Base-by-base conservation (phyloP, 2,329 filamentous ascomycete genomes). In the Penicillium paneum region DNA sequence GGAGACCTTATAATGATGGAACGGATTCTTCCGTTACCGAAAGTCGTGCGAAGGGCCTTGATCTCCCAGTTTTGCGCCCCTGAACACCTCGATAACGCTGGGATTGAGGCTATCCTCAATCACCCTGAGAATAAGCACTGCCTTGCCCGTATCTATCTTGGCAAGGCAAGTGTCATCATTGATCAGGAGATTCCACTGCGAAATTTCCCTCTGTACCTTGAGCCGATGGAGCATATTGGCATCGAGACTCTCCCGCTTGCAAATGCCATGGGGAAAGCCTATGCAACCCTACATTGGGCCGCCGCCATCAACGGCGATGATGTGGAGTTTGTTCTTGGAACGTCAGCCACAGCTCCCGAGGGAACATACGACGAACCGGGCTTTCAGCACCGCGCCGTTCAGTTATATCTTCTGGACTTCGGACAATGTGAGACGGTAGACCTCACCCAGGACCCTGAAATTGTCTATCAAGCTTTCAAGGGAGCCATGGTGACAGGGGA, bases 291-390 rank as follows among this genome's bases (percentile, higher is more conserved):
- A 15, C 55, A 60, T 42, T 56, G 52, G 57, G 55, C 46, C 1
- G 52, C 55, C 5, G 46, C 12, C 5, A 35, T 47, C 5, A 54
- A 55, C 28, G 57, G 55, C 0, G 57, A 58, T 19, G 52, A 60
- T 47, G 38, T 58, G n/a, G 55, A 60, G 39, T 60, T 60, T 44
- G 55, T 60, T 8, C 43, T 58, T 39, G 55, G 57, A 0, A 58
- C 49, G 38, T 54, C 55, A 4, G 17, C 38, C 3, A 28, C 4
- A 19, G 38, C 26, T 19, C 8, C 10, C 15, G 8, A 28, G 15
- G 21, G 21, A 24, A 24, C 4, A 24, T 8, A 41, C 13, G 3
- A 41, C 8, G 24, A 5, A 11, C 17, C 17, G 3, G 43, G 49
- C 15, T 8, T 54, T 5, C 49, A 58, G 2, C 38, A 54, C 11